These are phyloP conservation scores for Perkinsus olseni DNA, from an alignment of 169 alveolate genomes.

Conservation along the genomic window DNA sequence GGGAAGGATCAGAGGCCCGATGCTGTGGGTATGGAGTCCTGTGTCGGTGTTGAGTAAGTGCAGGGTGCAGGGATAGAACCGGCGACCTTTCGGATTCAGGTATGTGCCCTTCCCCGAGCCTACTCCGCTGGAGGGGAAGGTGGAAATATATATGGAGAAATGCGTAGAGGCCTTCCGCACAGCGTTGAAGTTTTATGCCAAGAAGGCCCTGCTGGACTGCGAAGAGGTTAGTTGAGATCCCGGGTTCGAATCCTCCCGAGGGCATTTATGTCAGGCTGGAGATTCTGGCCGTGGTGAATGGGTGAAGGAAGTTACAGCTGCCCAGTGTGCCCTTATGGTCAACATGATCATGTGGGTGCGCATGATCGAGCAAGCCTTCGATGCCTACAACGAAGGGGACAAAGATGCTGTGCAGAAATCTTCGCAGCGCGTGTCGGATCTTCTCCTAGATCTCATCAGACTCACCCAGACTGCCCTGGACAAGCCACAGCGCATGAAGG, in stretches of 20 bases:
- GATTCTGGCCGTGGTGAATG: conserved; percentile 3
- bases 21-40: conserved; percentile 73
- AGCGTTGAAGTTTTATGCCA: conserved; percentile 54
- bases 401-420: conserved; percentile 56
- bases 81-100: background rate
- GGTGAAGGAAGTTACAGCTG: conserved; percentile 14
- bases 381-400: conserved; percentile 39
- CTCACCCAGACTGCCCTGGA: conserved; percentile 79
- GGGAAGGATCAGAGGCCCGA: conserved; percentile 40
- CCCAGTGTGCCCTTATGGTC: conserved; percentile 77
- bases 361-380: conserved; percentile 67
- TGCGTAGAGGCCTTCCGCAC: conserved; percentile 73
- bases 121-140: conserved; percentile 73
- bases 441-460: conserved; percentile 70
- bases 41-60: conserved; percentile 73
- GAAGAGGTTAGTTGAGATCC: background rate
- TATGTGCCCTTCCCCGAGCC: conserved; percentile 73
- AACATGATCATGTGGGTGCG: conserved; percentile 71
- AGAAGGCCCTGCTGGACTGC: conserved; percentile 46
- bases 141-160: conserved; percentile 78
- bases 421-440: conserved; percentile 51
- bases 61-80: background rate
- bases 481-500: conserved; percentile 65
- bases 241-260: background rate
- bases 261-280: background rate